These are phyloP conservation scores for Tilletiopsis washingtonensis DNA, from an alignment of 1,284 basidiomycete species.

Conservation along the genomic window DNA sequence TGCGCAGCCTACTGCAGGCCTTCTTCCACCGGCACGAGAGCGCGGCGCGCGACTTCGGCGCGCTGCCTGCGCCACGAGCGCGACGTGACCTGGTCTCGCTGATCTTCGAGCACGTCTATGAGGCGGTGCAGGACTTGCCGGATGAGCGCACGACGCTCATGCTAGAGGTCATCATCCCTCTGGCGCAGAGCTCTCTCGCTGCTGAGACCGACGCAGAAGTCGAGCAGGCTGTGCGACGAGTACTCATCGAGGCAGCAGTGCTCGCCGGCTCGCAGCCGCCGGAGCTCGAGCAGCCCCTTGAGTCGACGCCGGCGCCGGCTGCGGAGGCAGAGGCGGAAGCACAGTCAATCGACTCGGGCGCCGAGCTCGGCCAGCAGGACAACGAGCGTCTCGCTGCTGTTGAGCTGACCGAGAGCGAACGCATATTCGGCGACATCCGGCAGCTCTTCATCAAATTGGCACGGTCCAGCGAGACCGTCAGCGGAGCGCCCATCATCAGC, in stretches of 20 bases:
- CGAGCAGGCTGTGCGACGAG: slow-evolving; percentile 19
- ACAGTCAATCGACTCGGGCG: slow-evolving; percentile 17
- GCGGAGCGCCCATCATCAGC: neutral
- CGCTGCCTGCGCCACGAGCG: slow-evolving; percentile 10
- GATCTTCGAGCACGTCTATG: slow-evolving; percentile 40
- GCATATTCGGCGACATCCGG: slow-evolving; percentile 25
- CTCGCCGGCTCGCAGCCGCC: slow-evolving; percentile 20
- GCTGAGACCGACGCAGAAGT: slow-evolving; percentile 25
- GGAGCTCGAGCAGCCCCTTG: neutral
- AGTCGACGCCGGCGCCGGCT: neutral
- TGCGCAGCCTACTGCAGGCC: slow-evolving; percentile 31
- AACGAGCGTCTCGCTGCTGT: neutral
- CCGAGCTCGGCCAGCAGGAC: slow-evolving; percentile 5
- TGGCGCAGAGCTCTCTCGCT: slow-evolving; percentile 26
- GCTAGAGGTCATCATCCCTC: slow-evolving; percentile 31
- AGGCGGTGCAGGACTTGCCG: slow-evolving; percentile 36
- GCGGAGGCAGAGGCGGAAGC: neutral
- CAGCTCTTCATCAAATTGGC: slow-evolving; percentile 9
- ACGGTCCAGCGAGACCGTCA: neutral
- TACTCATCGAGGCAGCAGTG: slow-evolving; percentile 39
- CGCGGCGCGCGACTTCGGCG: neutral
- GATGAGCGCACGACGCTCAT: slow-evolving; percentile 30
- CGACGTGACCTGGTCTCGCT: slow-evolving; percentile 28
- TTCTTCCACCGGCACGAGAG: slow-evolving; percentile 34
- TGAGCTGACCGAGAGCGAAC: slow-evolving; percentile 12